Evolutionary conservation across 768 basidiomycete species (phyloP).

Genomic region (Russula vinacea): DNA sequence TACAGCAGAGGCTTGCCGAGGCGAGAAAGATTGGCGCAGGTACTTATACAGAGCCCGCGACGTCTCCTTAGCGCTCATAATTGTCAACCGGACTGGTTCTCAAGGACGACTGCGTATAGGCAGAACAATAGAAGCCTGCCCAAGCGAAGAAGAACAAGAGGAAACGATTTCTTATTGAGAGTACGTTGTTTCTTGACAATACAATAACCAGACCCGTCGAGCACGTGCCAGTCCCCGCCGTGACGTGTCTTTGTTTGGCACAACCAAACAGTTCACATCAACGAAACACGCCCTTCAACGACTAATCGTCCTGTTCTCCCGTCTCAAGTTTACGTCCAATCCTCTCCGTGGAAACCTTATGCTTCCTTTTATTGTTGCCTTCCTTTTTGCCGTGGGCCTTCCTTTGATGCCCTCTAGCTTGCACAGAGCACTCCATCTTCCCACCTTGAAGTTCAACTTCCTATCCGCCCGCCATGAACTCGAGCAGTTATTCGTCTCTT

Average conservation of each 20-base stretch:
- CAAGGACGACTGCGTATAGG: not conserved
- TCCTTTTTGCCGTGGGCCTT: conserved; percentile 20
- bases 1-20: conserved; percentile 3
- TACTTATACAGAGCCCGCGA: conserved; percentile 20
- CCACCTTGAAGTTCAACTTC: conserved; percentile 15
- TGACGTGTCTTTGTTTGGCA: conserved; percentile 21
- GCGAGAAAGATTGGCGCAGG: not conserved
- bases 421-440: conserved; percentile 17
- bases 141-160: conserved; percentile 4
- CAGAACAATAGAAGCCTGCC: conserved; percentile 17
- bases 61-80: not conserved
- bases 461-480: conserved; percentile 10
- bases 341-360: conserved; percentile 1
- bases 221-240: too few relatives aligned
- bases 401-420: conserved; percentile 24
- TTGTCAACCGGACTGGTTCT: not conserved
- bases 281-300: not conserved
- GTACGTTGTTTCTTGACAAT: not conserved
- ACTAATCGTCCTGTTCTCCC: not conserved
- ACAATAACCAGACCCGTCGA: not conserved
- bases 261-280: conserved; percentile 4
- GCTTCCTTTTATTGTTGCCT: conserved; percentile 23
- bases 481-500: not conserved
- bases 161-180: not conserved
- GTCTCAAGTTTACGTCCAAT: too few relatives aligned